Base-by-base conservation (phyloP, 352 stramenopile genomes). In the Phytophthora sp. region DNA sequence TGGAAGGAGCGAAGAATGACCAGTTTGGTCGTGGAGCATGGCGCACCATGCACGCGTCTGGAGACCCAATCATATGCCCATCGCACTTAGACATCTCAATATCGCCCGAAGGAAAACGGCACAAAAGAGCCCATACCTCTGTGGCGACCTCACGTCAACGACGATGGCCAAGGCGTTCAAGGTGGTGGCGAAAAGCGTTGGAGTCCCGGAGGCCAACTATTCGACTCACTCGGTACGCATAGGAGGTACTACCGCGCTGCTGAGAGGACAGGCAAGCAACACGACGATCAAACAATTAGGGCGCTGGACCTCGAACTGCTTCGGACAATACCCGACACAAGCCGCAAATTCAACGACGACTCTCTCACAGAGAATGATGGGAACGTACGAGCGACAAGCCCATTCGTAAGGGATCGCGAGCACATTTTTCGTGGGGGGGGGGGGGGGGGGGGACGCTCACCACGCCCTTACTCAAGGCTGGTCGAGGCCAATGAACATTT, bases 21-120 rank as follows among this genome's bases (percentile, higher is more conserved):
- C 57, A 76, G 46, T 71, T 58, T 20, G 67, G 63, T 4, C 36
- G 67, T 4, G 63, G 44, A 6, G 62, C 54, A 0, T 71, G 46
- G 51, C 12, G 67, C 4, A 38, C 31, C 4, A 42, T 42, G 35
- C 35, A 21, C 18, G 1, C 8, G 23, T 67, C 30, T 1, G 60
- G 53, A 2, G 49, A 67, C n/a, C n/a, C 24, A 12, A 12, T n/a
- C 1, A 23, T 74, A 0, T 71, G 57, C n/a, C 71, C 6, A 7
- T 15, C 20, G 30, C 24, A 0, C 23, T 57, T 4, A 36, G 30
- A 13, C 50, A 61, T 3, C 41, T 67, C 41, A 15, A 27, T 5
- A 53, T 16, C 1, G 23, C 29, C 7, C n/a, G n/a, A 47, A 15
- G 23, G n/a, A 29, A 24, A 13, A 9, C 20, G 2, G 1, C 7